Conservation (phyloP, 2,329 filamentous ascomycete genomes). For the Botrytis sinoallii region DNA sequence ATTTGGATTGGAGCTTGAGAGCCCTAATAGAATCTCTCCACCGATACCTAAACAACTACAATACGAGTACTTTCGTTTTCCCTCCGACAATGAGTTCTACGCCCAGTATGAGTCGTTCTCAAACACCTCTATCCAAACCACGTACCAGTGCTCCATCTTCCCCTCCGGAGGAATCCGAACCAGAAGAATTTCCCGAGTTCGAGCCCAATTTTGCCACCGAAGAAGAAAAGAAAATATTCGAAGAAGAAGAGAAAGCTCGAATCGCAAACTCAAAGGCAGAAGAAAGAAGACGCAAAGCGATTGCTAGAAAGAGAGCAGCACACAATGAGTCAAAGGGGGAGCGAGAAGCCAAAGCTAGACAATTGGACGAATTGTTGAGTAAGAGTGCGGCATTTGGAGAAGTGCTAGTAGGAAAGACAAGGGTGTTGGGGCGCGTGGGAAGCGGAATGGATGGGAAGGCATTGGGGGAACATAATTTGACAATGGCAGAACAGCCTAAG, state of each 20-base stretch:
- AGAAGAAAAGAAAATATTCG: conserved; percentile 33
- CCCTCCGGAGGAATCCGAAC: conserved; percentile 23
- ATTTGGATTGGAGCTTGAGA: too few species aligned
- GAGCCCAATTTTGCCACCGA: conserved; percentile 28
- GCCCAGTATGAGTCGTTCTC: conserved; percentile 21
- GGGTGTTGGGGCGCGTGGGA: conserved; percentile 60
- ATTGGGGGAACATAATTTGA: conserved; percentile 63
- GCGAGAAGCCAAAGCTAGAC: conserved; percentile 55
- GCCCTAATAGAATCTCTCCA: background rate
- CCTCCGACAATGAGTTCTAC: conserved; percentile 18
- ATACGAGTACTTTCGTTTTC: background rate
- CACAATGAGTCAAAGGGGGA: conserved; percentile 50
- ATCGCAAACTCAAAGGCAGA: conserved; percentile 49
- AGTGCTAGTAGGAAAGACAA: conserved; percentile 61
- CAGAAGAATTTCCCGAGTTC: conserved; percentile 20
- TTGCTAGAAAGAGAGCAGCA: conserved; percentile 44
- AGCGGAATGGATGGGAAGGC: conserved; percentile 58
- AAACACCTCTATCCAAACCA: conserved; percentile 26
- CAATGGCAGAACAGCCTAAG: conserved; percentile 81
- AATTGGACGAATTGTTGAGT: conserved; percentile 56
- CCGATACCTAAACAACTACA: background rate
- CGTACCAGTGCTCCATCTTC: conserved; percentile 33
- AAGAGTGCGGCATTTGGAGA: conserved; percentile 61
- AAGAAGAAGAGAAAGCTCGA: conserved; percentile 47
- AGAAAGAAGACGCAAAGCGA: conserved; percentile 31